Base-by-base conservation (phyloP, 345 rosid species). In the Citrus medica region DNA sequence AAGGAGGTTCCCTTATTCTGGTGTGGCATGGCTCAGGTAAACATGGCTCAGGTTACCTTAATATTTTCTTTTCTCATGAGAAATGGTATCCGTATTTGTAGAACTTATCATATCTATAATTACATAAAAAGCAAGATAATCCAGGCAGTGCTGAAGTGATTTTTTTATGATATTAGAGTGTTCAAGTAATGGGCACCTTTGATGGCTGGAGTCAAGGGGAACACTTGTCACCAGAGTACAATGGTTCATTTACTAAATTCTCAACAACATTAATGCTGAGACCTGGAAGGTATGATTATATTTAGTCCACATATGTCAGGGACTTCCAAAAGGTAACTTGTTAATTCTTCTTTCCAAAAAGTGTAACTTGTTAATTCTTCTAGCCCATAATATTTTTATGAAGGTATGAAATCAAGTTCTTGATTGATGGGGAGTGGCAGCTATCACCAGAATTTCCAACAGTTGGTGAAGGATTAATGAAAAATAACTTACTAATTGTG, bases 1-100 rank as follows among this genome's bases (percentile, higher is more conserved):
- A 95, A 87, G 78, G 92, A 93, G 83, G 87, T 95, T 79, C 82
- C 88, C 9, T 82, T 95, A 71, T 87, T 86, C 82, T 95, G 98
- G 97, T 80, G 82, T 64, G 98, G 94, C 73, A 92, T 93, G 97
- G 98, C 97, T 46, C 94, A 95, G 94, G 97, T 94, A 87, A 62
- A 40, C 59, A 71, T 67, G 69, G 33, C 33, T 33, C 6, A 35
- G 37, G 37, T 35, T 35, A 5, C 40, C 73, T 69, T 13, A 1
- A 7, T 19, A 25, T 64, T 75, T 58, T 73, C 17, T 58, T 22
- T 61, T 9, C 66, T 53, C 25, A 48, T 35, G 78, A 35, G n/a
- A 68, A 51, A 67, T 75, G 13, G 32, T 33, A 4, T 65, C 46
- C 22, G n/a, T 38, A 27, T 21, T 53, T 51, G 22, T 17, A 17